Base-by-base conservation (phyloP, 1,139 yeast genomes). In the Eremothecium cymbalariae region DNA sequence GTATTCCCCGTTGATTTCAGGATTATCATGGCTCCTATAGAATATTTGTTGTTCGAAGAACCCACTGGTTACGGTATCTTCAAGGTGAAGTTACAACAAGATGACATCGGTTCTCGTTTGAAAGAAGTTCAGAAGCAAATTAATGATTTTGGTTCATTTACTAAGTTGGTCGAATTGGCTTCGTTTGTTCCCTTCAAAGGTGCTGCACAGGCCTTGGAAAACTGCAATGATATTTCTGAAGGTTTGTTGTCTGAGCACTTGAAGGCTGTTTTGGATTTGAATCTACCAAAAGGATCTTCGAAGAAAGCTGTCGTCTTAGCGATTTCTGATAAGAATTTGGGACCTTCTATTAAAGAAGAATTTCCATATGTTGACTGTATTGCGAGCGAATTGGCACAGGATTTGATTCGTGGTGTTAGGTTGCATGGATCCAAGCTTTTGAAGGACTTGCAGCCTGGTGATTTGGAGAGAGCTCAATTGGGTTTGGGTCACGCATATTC, bases 401-500 rank as follows among this genome's bases (percentile, higher is more conserved):
- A 90, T 62, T 71, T 90, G 59, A 69, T 90, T 53, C 83, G 98
- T 71, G 98, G 97, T 50, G 73, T 93, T 56, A 82, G 98, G 71
- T 74, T 74, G 48, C 94, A 82, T 57, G 95, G 95, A 47, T 72
- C 74, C 56, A 90, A 90, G 65, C 68, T 93, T 53, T 74, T 90
- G 57, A 85, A 88, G 67, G 93, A 86, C 51, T 74, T 90, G 56
- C 94, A 88, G 63, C 81, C 80, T 33, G 96, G 97, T 57, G 98
- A 93, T 62, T 70, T 88, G 48, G 97, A 88, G 68, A 79, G 95
- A 67, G 98, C 98, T 34, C 98, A 93, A 68, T 76, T 90, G 54
- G 98, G 98, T 74, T 74, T 90, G 59, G 96, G 96, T 57, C 98
- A 90, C 63, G 97, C 98, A 53, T 86, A 90, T 68, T 90, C 97